Percentiles rank a stretch among this genome's conserved stretches.
Evolutionary conservation across 2,329 filamentous ascomycete genomes (phyloP).

Genomic region (Chalaropsis thielavioides): DNA sequence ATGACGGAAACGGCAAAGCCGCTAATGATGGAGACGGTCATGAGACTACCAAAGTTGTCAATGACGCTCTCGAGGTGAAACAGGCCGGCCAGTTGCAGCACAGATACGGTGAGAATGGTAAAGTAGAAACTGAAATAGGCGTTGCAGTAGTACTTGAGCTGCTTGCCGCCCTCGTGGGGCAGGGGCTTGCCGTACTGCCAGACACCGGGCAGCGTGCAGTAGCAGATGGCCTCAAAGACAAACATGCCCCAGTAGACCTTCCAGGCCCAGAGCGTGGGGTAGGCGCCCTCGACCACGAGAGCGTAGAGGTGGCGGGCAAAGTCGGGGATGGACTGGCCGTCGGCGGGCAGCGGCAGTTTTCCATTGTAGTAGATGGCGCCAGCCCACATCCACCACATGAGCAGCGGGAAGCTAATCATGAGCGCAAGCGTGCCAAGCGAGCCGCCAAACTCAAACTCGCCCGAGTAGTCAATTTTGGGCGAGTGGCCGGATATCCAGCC

Average conservation of each 20-base stretch:
- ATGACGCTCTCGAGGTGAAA: constrained; percentile 87
- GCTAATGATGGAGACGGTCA: constrained; percentile 84
- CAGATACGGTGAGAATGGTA: constrained; percentile 57
- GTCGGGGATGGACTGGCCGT: constrained; percentile 52
- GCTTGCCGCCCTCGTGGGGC: constrained; percentile 65
- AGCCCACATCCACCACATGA: constrained; percentile 99
- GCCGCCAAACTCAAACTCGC: constrained; percentile 73
- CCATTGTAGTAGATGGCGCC: constrained; percentile 87
- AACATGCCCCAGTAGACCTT: constrained; percentile 90
- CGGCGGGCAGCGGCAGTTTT: constrained; percentile 52
- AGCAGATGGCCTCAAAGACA: constrained; percentile 67
- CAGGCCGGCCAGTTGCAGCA: constrained; percentile 64
- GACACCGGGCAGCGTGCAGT: constrained; percentile 75
- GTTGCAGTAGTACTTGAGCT: constrained; percentile 89
- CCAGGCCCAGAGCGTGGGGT: constrained; percentile 72
- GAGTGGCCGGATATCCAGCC: constrained; percentile 47
- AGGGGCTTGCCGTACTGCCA: constrained; percentile 80
- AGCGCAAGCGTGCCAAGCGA: constrained; percentile 63
- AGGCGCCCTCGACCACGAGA: constrained; percentile 71
- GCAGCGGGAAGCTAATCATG: constrained; percentile 82
- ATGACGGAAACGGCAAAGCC: constrained; percentile 71
- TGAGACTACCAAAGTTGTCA: constrained; percentile 85
- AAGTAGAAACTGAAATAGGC: constrained; percentile 76
- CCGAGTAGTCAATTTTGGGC: constrained; percentile 48
- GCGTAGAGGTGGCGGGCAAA: constrained; percentile 58